These are phyloP conservation scores for Trichoderma gracile DNA, from an alignment of 2,329 filamentous ascomycete species.

Conservation along the genomic window DNA sequence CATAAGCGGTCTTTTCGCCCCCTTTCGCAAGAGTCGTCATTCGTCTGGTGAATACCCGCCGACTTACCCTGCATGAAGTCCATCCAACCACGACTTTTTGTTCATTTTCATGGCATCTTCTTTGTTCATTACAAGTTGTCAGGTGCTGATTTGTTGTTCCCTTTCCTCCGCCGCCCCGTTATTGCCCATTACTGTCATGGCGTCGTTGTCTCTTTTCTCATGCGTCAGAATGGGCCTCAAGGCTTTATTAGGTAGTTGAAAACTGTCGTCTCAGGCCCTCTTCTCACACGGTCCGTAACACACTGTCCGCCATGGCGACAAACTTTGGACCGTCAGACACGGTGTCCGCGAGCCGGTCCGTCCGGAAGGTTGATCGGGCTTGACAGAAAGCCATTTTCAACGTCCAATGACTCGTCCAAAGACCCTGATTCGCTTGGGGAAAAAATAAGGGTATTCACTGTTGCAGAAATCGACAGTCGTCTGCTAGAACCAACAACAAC, in stretches of 20 bases:
- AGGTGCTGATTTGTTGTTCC: background rate
- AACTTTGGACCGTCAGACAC: conserved; percentile 10
- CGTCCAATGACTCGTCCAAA: conserved; percentile 3
- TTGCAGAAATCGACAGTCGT: background rate
- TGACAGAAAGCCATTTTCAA: conserved; percentile 1
- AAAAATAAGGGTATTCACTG: no score
- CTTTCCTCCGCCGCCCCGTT: background rate
- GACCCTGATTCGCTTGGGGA: background rate
- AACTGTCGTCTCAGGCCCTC: background rate
- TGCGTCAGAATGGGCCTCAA: background rate
- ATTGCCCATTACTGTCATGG: background rate
- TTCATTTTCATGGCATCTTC: background rate
- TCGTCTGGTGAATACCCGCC: background rate
- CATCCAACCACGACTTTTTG: background rate
- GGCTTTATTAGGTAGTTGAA: conserved; percentile 5
- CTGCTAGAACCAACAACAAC: background rate
- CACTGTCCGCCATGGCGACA: background rate
- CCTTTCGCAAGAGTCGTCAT: background rate
- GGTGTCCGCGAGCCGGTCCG: conserved; percentile 19
- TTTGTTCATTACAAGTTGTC: background rate
- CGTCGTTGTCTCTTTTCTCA: background rate
- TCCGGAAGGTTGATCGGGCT: conserved; percentile 9
- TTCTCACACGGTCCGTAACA: background rate
- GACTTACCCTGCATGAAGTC: background rate
- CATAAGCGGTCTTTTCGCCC: background rate